These are phyloP conservation scores for Xylaria palmicola DNA, from an alignment of 495 filamentous ascomycete species.

Conservation along the genomic window DNA sequence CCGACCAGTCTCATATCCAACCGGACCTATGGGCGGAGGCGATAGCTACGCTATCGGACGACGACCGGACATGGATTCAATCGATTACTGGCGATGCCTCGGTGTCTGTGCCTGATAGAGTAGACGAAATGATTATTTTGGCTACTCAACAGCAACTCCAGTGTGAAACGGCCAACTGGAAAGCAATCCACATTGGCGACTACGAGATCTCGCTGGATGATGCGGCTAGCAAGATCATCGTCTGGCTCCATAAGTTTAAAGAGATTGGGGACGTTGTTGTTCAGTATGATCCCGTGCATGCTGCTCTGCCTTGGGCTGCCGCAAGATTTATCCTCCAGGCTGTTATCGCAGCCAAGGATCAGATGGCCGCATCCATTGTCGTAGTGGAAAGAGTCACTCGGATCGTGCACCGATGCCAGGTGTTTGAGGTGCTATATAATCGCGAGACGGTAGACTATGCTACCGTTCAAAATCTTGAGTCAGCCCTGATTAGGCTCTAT, in stretches of 20 bases:
- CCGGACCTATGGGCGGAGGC: background rate
- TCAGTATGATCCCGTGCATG: slow-evolving; percentile 44
- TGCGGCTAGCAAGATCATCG: slow-evolving; percentile 19
- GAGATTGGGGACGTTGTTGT: slow-evolving; percentile 39
- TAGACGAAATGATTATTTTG: background rate
- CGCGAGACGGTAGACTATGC: background rate
- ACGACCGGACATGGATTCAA: background rate
- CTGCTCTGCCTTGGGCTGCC: slow-evolving; percentile 47
- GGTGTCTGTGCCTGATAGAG: background rate
- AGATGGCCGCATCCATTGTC: slow-evolving; percentile 3
- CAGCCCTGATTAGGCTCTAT: slow-evolving; percentile 3
- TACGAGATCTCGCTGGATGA: background rate
- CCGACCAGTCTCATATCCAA: background rate
- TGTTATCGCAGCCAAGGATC: slow-evolving; percentile 8
- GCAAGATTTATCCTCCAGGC: slow-evolving; percentile 40
- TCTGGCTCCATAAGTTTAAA: slow-evolving; percentile 43
- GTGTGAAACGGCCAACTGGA: background rate
- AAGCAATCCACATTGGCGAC: background rate
- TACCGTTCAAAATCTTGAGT: background rate
- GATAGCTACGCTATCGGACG: background rate
- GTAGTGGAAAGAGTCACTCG: slow-evolving; percentile 9
- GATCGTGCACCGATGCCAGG: slow-evolving; percentile 12
- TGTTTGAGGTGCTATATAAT: slow-evolving; percentile 13
- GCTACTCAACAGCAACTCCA: background rate
- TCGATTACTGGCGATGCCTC: background rate